Percentiles rank a stretch among this genome's conserved stretches.
phyloP scores from a whole-genome alignment of 2,329 filamentous ascomycete species.

The Nemania serpens region DNA sequence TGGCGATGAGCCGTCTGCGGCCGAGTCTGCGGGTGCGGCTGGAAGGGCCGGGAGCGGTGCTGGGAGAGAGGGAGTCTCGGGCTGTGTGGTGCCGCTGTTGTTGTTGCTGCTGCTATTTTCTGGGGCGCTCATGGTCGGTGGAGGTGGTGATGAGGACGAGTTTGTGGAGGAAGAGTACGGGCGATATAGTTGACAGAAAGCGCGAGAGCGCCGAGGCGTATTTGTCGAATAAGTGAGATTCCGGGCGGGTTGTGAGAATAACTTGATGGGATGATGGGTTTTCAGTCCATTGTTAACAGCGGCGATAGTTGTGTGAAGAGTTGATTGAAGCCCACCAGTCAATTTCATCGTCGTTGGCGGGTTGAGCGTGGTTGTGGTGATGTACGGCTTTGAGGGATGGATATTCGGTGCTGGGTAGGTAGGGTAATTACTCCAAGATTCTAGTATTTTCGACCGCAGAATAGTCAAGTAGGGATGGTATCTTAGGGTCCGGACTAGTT shows the following conservation, averaged over 20 bases:
- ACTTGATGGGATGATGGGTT: neutral
- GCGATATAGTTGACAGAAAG: neutral
- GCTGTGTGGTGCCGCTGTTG: neutral
- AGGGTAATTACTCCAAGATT: neutral
- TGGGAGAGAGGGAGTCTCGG: neutral
- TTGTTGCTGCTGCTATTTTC: neutral
- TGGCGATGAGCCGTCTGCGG: slow-evolving; percentile 29
- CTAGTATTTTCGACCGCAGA: slow-evolving; percentile 1
- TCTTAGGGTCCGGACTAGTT: neutral
- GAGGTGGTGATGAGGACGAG: neutral
- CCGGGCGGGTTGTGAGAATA: neutral
- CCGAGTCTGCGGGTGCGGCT: slow-evolving; percentile 12
- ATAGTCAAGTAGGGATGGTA: too few species aligned
- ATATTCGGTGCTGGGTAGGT: neutral
- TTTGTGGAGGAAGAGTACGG: neutral
- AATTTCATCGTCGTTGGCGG: slow-evolving; percentile 13
- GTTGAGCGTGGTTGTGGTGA: neutral
- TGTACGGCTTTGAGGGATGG: neutral
- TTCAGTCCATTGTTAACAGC: neutral
- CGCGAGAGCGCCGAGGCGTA: neutral
- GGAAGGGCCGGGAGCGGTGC: slow-evolving; percentile 16
- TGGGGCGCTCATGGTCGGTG: slow-evolving; percentile 3
- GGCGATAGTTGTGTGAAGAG: neutral
- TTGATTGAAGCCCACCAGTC: slow-evolving; percentile 6
- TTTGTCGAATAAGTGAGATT: neutral